Conservation (phyloP, 208 protist genomes). For the Trypanosoma grayi region DNA sequence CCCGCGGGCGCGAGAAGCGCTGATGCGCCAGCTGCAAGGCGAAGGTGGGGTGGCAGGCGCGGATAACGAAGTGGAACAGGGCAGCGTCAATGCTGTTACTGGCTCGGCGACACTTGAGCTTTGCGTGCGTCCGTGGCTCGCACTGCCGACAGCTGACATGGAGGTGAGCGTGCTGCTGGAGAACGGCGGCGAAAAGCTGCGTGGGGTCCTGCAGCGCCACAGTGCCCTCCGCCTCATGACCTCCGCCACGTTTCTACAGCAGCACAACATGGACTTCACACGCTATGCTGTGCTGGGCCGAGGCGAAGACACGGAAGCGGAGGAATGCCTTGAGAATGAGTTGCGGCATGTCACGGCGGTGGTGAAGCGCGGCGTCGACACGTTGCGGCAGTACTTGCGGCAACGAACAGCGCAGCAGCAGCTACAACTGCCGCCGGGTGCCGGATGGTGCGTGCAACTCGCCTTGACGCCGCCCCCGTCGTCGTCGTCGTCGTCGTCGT, state of each 20-base stretch:
- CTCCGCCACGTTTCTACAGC: conserved; percentile 43
- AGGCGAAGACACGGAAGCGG: conserved; percentile 43
- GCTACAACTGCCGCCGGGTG: conserved; percentile 22
- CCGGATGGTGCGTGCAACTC: conserved; percentile 60
- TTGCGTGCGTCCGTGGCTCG: conserved; percentile 70
- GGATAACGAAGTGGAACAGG: conserved; percentile 3
- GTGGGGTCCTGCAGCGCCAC: conserved; percentile 70
- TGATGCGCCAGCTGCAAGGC: conserved; percentile 15
- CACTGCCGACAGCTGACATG: conserved; percentile 67
- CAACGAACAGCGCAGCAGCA: not conserved
- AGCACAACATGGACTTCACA: conserved; percentile 20
- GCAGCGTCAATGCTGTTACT: not conserved
- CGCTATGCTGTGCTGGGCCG: conserved; percentile 46
- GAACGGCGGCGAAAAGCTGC: conserved; percentile 39
- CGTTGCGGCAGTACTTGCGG: conserved; percentile 34
- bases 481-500: not conserved
- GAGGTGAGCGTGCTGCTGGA: conserved; percentile 70
- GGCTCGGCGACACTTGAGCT: conserved; percentile 48
- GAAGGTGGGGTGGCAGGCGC: not conserved
- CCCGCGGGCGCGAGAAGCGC: conserved; percentile 34
- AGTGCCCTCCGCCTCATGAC: conserved; percentile 76
- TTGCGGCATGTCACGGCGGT: conserved; percentile 29
- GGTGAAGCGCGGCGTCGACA: conserved; percentile 32
- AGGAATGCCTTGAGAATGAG: conserved; percentile 45
- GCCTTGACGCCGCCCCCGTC: conserved; percentile 29